Evolutionary conservation across 2,329 filamentous ascomycete species (phyloP).

Genomic region (Exophiala sp.): DNA sequence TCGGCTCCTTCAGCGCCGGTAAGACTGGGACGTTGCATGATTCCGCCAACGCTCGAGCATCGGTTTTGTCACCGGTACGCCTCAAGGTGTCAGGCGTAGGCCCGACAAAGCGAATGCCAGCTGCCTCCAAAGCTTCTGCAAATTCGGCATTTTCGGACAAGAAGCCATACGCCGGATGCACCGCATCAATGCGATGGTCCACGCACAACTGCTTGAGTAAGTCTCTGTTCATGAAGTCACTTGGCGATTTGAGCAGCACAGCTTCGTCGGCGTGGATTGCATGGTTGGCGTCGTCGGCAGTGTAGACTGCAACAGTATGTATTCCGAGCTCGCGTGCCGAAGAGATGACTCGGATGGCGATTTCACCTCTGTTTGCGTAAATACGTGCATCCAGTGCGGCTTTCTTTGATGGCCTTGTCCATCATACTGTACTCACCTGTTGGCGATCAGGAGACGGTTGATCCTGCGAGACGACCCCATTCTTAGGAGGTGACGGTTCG

Average conservation of each 20-base stretch:
- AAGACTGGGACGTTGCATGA: constrained; percentile 49
- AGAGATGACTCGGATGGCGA: constrained; percentile 55
- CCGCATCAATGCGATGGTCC: constrained; percentile 48
- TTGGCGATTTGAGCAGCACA: constrained; percentile 48
- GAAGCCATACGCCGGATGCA: constrained; percentile 60
- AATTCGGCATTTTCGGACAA: constrained; percentile 52
- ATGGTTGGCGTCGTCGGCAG: constrained; percentile 49
- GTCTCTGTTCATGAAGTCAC: constrained; percentile 19
- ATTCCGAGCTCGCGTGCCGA: constrained; percentile 52
- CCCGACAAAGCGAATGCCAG: constrained; percentile 47
- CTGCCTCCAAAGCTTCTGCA: constrained; percentile 41
- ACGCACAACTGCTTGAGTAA: constrained; percentile 27
- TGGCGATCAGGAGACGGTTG: not conserved
- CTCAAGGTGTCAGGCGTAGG: constrained; percentile 54
- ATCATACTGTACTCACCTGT: not conserved
- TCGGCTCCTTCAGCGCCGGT: constrained; percentile 44
- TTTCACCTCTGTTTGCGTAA: constrained; percentile 46
- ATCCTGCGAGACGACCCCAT: not conserved
- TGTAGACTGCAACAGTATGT: constrained; percentile 51
- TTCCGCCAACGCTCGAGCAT: constrained; percentile 48
- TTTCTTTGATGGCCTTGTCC: not conserved
- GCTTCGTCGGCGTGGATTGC: constrained; percentile 44
- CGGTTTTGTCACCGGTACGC: constrained; percentile 52
- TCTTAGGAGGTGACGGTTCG: too few relatives aligned
- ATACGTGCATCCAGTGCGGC: too few relatives aligned